A percentile compares a stretch with the other conserved stretches of the same genome.
These are phyloP conservation scores for Cyclotella sp. DNA, from an alignment of 108 stramenopile genomes.

Conservation along the genomic window DNA sequence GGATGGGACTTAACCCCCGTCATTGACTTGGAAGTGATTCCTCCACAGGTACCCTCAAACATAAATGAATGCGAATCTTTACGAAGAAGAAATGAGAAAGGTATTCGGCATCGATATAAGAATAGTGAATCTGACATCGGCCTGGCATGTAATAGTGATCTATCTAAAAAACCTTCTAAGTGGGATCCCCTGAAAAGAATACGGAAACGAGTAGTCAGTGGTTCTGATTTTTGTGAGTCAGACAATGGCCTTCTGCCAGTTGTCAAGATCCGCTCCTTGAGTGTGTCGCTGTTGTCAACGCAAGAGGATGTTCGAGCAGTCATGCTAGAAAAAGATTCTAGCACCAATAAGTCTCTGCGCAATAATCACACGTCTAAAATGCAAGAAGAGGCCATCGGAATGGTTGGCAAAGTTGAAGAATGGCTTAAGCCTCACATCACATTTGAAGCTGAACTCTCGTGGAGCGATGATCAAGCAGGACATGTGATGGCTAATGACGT, in stretches of 20 bases:
- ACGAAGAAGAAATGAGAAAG: background rate
- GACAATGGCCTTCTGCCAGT: slow-evolving; percentile 10
- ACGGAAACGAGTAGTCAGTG: slow-evolving; percentile 16
- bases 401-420: slow-evolving; percentile 53
- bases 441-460: slow-evolving; percentile 52
- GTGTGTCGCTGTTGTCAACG: slow-evolving; percentile 50
- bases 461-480: slow-evolving; percentile 23
- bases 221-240: background rate
- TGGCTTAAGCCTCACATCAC: slow-evolving; percentile 52
- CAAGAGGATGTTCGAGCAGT: slow-evolving; percentile 48
- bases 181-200: slow-evolving; percentile 17
- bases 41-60: slow-evolving; percentile 13
- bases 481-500: background rate
- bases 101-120: background rate
- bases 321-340: slow-evolving; percentile 21
- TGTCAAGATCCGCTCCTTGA: slow-evolving; percentile 50
- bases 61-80: background rate
- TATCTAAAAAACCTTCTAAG: background rate
- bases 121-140: slow-evolving; percentile 4
- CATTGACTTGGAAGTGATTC: slow-evolving; percentile 57
- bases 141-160: background rate
- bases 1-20: slow-evolving; percentile 58
- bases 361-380: slow-evolving; percentile 14
- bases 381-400: slow-evolving; percentile 48
- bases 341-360: background rate